A percentile compares a stretch with the other conserved stretches of the same genome.
Evolutionary conservation across 2,329 filamentous ascomycete species (phyloP).

Genomic region (Erysiphe pulchra): DNA sequence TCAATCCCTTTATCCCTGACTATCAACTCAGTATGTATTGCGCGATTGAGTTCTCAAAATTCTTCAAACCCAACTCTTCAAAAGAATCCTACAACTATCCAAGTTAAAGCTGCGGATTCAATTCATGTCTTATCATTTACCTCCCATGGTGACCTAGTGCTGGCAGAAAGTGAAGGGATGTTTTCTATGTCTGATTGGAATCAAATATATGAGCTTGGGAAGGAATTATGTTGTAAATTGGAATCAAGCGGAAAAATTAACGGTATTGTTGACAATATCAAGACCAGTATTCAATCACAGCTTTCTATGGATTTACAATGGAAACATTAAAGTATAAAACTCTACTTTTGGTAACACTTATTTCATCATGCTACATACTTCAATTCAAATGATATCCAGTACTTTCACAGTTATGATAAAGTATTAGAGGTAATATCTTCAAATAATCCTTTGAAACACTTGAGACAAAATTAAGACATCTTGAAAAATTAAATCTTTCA

Average conservation of each 20-base stretch:
- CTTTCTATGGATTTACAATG: constrained; percentile 27
- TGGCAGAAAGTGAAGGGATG: constrained; percentile 58
- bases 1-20: constrained; percentile 57
- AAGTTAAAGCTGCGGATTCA: constrained; percentile 37
- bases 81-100: constrained; percentile 33
- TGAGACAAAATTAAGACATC: no score
- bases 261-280: constrained; percentile 28
- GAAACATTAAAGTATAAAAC: constrained; percentile 17
- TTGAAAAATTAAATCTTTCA: no score
- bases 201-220: constrained; percentile 35
- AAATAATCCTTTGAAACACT: no score
- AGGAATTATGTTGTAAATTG: constrained; percentile 33
- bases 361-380: no score
- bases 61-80: constrained; percentile 19
- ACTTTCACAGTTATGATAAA: no score
- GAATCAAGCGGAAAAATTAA: constrained; percentile 18
- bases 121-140: constrained; percentile 67
- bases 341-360: no score
- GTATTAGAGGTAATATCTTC: no score
- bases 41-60: constrained; percentile 20
- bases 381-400: no score
- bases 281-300: constrained; percentile 32
- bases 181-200: constrained; percentile 62
- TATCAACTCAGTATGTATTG: constrained; percentile 37
- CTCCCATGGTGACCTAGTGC: constrained; percentile 42